Base-by-base conservation (phyloP, 2,329 filamentous ascomycete genomes). In the Colletotrichum sp. region DNA sequence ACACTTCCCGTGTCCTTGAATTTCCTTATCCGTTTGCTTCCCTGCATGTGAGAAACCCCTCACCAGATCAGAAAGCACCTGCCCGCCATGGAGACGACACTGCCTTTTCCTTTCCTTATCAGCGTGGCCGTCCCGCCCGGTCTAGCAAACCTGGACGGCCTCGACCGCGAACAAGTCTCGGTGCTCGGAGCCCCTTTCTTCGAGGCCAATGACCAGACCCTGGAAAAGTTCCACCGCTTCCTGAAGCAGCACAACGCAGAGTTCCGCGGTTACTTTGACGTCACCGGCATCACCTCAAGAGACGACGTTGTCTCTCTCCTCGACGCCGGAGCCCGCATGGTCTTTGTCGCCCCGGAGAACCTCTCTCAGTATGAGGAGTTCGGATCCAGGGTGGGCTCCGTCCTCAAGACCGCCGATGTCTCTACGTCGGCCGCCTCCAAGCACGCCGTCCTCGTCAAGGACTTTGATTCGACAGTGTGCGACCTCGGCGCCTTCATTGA, bases 221-320 rank as follows among this genome's bases (percentile, higher is more conserved):
- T 89, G 63, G 85, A 86, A 18, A 85, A 87, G 79, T 82, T 89
- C 52, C 81, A 85, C 55, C 81, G 83, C 34, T 89, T 91, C 76
- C 83, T 92, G 68, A 83, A 84, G 34, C 86, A 86, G 73, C 87
- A 90, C 79, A 88, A 85, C 76, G 84, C 87, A 72, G 87, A 89
- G 38, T 89, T 90, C 77, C 87, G 89, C 78, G 90, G 94, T 78
- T 96, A 94, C 83, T 90, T 98, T 78, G 95, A 98, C 80, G 95
- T 93, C 66, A 93, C 94, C 6, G 86, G 86, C 26, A 88, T 98
- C 52, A 84, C 90, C 36, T 92, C 92, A 13, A 87, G 88, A 71
- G 93, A 96, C 78, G 94, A 97, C 77, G 88, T 98, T 43, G 86
- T 96, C 69, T 90, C 94, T 62, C 89, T 98, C 43, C 91, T 99